Conservation (phyloP, 345 rosid species). For the Heritiera fomes region DNA sequence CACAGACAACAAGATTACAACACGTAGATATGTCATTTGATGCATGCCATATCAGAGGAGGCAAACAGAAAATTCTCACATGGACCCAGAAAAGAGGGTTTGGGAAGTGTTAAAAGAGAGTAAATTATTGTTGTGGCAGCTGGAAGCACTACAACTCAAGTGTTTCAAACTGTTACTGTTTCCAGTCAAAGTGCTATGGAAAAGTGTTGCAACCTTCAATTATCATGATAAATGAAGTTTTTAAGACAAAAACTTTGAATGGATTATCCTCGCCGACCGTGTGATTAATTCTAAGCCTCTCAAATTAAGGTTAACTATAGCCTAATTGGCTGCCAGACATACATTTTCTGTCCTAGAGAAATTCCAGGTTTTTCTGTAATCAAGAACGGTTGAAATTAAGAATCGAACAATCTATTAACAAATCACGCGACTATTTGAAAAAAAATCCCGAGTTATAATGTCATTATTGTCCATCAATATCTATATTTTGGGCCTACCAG, state of each 20-base stretch:
- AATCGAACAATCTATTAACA: too few relatives aligned
- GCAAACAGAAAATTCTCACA: not conserved
- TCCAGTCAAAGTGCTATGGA: not conserved
- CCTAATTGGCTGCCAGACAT: not conserved
- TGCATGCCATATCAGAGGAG: not conserved
- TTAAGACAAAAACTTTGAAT: not conserved
- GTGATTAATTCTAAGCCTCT: conserved; percentile 14
- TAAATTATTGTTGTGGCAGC: conserved; percentile 12
- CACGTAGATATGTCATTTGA: not conserved
- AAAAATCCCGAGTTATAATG: not conserved
- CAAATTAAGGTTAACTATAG: not conserved
- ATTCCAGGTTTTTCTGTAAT: not conserved
- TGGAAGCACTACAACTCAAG: not conserved
- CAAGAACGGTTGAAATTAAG: too few relatives aligned
- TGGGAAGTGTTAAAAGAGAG: not conserved
- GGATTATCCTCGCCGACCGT: conserved; percentile 7
- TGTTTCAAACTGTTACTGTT: not conserved
- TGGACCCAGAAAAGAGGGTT: not conserved
- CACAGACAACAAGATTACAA: conserved; percentile 1
- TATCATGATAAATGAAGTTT: not conserved
- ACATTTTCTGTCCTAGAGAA: not conserved
- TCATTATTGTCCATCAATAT: not conserved
- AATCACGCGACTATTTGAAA: too few relatives aligned
- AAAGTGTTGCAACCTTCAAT: conserved; percentile 11
- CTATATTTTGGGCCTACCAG: not conserved